Conservation (phyloP, 2,329 filamentous ascomycete species). For the Bertia moriformis region DNA sequence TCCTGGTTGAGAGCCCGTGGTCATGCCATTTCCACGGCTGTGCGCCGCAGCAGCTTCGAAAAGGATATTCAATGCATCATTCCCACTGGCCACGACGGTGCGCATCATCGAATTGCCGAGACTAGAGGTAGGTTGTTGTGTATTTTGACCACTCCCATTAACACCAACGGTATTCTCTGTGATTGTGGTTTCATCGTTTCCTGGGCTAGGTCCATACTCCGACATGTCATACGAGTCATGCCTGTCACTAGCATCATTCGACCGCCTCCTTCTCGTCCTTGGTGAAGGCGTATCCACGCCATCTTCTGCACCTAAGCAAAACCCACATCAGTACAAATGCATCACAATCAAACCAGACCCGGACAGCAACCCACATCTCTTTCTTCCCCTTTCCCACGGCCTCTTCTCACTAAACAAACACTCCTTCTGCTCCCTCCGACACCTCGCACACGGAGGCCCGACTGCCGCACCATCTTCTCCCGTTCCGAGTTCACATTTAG, state of each 20-base stretch:
- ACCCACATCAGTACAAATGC: too few species aligned
- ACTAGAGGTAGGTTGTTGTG: background rate
- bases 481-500: background rate
- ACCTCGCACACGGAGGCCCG: background rate
- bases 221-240: too few species aligned
- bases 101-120: constrained; percentile 16
- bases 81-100: constrained; percentile 34
- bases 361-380: too few species aligned
- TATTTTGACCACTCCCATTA: too few species aligned
- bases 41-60: constrained; percentile 28
- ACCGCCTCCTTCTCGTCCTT: too few species aligned
- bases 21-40: constrained; percentile 18
- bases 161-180: too few species aligned
- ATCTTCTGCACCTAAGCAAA: too few species aligned
- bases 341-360: too few species aligned
- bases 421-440: background rate
- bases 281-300: too few species aligned
- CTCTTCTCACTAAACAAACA: background rate
- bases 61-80: constrained; percentile 34
- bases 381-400: background rate
- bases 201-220: too few species aligned
- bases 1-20: background rate
- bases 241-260: too few species aligned
- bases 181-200: too few species aligned
- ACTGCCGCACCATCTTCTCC: background rate